Conservation (phyloP, 805 yeast genomes). For the Torulaspora quercuum region DNA sequence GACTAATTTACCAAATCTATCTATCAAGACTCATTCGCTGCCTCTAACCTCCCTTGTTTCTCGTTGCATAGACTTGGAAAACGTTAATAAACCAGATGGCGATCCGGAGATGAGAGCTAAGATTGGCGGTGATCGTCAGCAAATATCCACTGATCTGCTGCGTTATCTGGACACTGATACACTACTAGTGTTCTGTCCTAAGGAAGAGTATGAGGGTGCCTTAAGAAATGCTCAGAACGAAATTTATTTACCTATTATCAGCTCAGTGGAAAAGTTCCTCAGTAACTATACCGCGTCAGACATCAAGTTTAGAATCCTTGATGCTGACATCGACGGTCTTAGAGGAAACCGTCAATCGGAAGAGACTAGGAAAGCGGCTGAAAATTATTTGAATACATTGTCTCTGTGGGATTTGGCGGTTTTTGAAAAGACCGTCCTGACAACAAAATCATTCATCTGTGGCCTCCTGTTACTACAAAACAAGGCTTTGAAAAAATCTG, state of each 20-base stretch:
- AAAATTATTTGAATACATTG: slow-evolving; percentile 58
- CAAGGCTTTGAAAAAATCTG: slow-evolving; percentile 21
- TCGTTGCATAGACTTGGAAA: slow-evolving; percentile 73
- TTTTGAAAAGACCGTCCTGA: slow-evolving; percentile 81
- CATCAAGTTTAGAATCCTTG: slow-evolving; percentile 56
- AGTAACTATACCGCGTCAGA: slow-evolving; percentile 35
- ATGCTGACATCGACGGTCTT: slow-evolving; percentile 77
- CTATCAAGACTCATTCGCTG: slow-evolving; percentile 65
- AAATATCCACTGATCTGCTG: slow-evolving; percentile 57
- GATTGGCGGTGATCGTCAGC: slow-evolving; percentile 54
- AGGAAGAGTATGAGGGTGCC: slow-evolving; percentile 74
- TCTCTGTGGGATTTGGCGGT: slow-evolving; percentile 79
- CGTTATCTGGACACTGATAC: slow-evolving; percentile 94
- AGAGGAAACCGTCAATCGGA: slow-evolving; percentile 72
- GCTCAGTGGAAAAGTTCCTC: slow-evolving; percentile 59
- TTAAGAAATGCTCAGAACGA: slow-evolving; percentile 78
- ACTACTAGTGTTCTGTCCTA: slow-evolving; percentile 78
- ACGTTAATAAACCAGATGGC: slow-evolving; percentile 34
- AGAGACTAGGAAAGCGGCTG: slow-evolving; percentile 58
- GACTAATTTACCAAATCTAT: slow-evolving; percentile 63
- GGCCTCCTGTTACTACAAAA: slow-evolving; percentile 66
- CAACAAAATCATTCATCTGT: slow-evolving; percentile 80
- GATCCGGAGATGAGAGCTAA: slow-evolving; percentile 53
- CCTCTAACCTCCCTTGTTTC: slow-evolving; percentile 88
- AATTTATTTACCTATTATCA: slow-evolving; percentile 69